Evolutionary conservation across 148 eudicot species (phyloP), one percentile per base, ranked within the genome.

Genomic region (Vaccinium vitisidaea): DNA sequence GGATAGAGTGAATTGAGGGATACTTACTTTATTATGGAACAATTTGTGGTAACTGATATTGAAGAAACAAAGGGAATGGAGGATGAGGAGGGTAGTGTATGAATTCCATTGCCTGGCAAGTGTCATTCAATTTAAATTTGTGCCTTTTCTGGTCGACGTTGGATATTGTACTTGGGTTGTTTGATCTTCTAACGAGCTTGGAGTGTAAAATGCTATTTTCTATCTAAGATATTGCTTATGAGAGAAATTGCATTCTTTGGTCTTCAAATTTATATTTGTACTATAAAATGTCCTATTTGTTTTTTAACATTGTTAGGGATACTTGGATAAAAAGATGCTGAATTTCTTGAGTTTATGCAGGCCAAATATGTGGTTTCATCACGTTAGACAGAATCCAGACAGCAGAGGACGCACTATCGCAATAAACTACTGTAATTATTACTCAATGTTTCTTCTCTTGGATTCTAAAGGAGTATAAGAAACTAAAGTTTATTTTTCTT

Each of bases 301-400:
- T 21, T 21, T 15, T 75, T 13, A 48, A 19, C 27, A 48, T 75
- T 21, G 13, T 48, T 75, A 3, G 55, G 50, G 54, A 46, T 48
- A 4, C 23, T 75, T 75, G 54, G 46, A 43, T 43, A 13, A 30
- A 10, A 12, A 25, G 65, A 77, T 79, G 39, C 77, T 56, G 23
- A 39, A 36, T 80, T 79, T 5, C 8, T 82, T 84, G 77, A 69
- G 13, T 65, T 87, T 84, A 59, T 90, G 92, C 95, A 97, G 99
- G 96, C 99, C 99, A 15, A 95, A 96, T 84, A 97, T 97, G 98
- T 97, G 99, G 99, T 95, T 93, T 89, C 99, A 97, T 91, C 93
- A 97, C 80, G 99, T 97, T 80, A 92, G 91, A 85, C 99, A 97
- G 90, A 90, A 88, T 88, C 93, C 94, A 32, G 92, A 90, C 80